A percentile compares a stretch with the other conserved stretches of the same genome.
Conservation (phyloP, 1,139 yeast genomes). For the Saccharomyces pastorianus region DNA sequence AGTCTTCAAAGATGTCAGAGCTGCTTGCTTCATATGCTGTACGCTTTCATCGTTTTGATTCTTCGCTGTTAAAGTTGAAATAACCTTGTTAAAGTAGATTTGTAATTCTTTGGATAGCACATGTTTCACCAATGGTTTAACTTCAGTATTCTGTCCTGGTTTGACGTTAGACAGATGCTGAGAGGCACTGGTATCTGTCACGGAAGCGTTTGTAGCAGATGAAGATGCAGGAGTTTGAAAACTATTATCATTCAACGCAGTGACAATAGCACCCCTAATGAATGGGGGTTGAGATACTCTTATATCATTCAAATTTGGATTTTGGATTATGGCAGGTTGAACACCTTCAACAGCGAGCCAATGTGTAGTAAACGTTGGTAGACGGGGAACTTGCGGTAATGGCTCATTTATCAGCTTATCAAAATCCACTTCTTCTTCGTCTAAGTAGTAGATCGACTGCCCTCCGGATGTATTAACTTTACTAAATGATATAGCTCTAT, state of each 20-base stretch:
- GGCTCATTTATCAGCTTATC: slow-evolving; percentile 92
- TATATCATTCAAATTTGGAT: slow-evolving; percentile 76
- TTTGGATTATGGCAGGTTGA: slow-evolving; percentile 95
- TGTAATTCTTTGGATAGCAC: slow-evolving; percentile 90
- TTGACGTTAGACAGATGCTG: slow-evolving; percentile 35
- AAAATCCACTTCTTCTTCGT: slow-evolving; percentile 85
- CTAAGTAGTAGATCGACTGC: slow-evolving; percentile 85
- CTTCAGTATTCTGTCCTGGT: slow-evolving; percentile 52
- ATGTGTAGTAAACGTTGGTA: slow-evolving; percentile 89
- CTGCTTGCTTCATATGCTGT: slow-evolving; percentile 63
- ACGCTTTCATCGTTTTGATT: slow-evolving; percentile 35
- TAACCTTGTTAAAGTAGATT: slow-evolving; percentile 84
- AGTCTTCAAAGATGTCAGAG: slow-evolving; percentile 70
- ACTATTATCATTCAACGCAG: slow-evolving; percentile 34
- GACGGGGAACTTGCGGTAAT: slow-evolving; percentile 88
- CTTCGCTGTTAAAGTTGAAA: slow-evolving; percentile 59
- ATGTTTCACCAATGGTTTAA: slow-evolving; percentile 93
- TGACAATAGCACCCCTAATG: slow-evolving; percentile 63
- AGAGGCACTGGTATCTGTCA: slow-evolving; percentile 15
- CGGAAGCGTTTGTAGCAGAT: slow-evolving; percentile 9
- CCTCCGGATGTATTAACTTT: slow-evolving; percentile 29
- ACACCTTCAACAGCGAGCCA: slow-evolving; percentile 99
- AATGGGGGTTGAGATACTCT: slow-evolving; percentile 54
- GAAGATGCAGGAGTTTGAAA: slow-evolving; percentile 26
- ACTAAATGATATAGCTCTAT: slow-evolving; percentile 34